phyloP scores from a whole-genome alignment of 371 early-diverging fungal genomes.

The Mortierella sp. region DNA sequence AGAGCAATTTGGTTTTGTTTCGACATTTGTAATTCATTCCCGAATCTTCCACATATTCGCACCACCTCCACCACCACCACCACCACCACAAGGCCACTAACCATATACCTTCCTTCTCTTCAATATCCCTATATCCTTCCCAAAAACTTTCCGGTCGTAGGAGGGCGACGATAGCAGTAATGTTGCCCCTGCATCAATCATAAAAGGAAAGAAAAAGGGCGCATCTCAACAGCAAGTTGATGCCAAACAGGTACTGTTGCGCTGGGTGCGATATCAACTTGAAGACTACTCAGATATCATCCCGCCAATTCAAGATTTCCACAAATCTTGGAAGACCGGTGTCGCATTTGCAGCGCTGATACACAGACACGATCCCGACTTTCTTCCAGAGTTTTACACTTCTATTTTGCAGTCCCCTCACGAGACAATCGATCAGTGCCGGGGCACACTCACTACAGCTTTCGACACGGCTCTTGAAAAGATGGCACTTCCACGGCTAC shows the following conservation, averaged over 20 bases:
- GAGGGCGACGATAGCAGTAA: slow-evolving; percentile 21
- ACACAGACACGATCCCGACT: slow-evolving; percentile 72
- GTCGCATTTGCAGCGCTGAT: slow-evolving; percentile 73
- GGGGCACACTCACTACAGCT: slow-evolving; percentile 58
- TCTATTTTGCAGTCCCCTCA: slow-evolving; percentile 34
- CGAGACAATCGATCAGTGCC: slow-evolving; percentile 58
- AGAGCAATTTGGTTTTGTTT: slow-evolving; percentile 17
- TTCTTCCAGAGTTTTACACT: slow-evolving; percentile 68
- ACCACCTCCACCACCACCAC: background rate
- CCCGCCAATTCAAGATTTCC: slow-evolving; percentile 67
- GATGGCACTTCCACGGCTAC: slow-evolving; percentile 62
- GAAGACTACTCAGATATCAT: slow-evolving; percentile 71
- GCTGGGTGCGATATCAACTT: slow-evolving; percentile 73
- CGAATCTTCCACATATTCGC: background rate
- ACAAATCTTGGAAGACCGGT: slow-evolving; percentile 78
- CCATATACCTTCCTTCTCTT: background rate
- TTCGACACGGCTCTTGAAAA: slow-evolving; percentile 66
- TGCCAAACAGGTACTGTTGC: slow-evolving; percentile 62
- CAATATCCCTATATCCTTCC: background rate
- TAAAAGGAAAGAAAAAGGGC: slow-evolving; percentile 43
- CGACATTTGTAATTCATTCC: background rate
- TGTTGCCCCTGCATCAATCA: background rate
- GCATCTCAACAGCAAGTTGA: slow-evolving; percentile 60
- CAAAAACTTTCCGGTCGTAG: background rate
- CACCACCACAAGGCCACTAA: background rate